Percentiles rank a stretch among this genome's conserved stretches.
phyloP scores from a whole-genome alignment of 805 yeast genomes.

The Schwanniomyces yamadae region DNA sequence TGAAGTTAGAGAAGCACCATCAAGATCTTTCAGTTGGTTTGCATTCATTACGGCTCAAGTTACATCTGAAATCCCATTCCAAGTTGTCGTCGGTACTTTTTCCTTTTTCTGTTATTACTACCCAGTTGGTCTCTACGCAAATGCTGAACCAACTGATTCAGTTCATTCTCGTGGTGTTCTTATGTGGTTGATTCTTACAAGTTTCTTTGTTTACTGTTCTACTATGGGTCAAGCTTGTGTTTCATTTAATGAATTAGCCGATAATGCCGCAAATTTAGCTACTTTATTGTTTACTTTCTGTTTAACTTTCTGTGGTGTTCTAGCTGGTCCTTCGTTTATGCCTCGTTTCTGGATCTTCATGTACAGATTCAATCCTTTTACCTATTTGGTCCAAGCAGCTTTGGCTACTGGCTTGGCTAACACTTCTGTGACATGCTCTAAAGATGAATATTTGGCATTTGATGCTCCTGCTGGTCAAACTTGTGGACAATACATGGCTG shows the following conservation, averaged over 20 bases:
- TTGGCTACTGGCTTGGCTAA: constrained; percentile 28
- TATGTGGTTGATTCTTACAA: constrained; percentile 32
- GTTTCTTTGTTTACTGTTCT: constrained; percentile 25
- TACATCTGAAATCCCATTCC: constrained; percentile 49
- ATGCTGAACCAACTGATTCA: constrained; percentile 52
- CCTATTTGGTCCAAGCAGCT: constrained; percentile 63
- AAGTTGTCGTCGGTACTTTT: constrained; percentile 42
- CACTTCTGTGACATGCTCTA: constrained; percentile 36
- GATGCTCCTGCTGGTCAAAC: constrained; percentile 21
- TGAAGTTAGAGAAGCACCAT: constrained; percentile 47
- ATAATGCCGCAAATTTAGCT: constrained; percentile 35
- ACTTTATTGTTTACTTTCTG: constrained; percentile 30
- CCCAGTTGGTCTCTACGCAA: constrained; percentile 48
- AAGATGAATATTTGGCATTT: constrained; percentile 20
- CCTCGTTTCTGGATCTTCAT: constrained; percentile 61
- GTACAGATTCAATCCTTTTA: constrained; percentile 67
- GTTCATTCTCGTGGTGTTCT: constrained; percentile 36
- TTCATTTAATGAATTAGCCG: constrained; percentile 30
- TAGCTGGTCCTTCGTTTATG: constrained; percentile 29
- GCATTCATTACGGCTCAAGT: constrained; percentile 41
- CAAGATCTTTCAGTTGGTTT: constrained; percentile 45
- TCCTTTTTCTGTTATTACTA: constrained; percentile 55
- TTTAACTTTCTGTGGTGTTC: constrained; percentile 38
- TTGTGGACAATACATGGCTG: constrained; percentile 20
- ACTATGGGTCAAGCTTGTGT: constrained; percentile 31